These are phyloP conservation scores for Rhizoctonia solani DNA, from an alignment of 1,284 basidiomycete genomes.

Conservation along the genomic window DNA sequence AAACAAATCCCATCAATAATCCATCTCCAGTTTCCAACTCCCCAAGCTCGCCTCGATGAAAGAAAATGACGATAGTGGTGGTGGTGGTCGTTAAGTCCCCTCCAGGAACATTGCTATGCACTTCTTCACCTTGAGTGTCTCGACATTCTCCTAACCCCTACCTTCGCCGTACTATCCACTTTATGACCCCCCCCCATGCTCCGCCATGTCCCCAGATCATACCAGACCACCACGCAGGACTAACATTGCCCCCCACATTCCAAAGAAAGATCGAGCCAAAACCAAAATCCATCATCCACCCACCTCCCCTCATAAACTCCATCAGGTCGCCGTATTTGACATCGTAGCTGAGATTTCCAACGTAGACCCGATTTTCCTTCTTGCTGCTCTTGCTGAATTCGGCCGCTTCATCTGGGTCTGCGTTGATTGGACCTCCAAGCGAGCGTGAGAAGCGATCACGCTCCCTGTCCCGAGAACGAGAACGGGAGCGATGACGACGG, in stretches of 20 bases:
- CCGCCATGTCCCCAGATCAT: conserved; percentile 7
- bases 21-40: conserved; percentile 36
- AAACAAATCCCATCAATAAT: conserved; percentile 40
- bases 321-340: conserved; percentile 97
- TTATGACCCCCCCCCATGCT: too few relatives aligned
- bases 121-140: not conserved
- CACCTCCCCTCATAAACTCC: conserved; percentile 99
- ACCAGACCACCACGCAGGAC: not conserved
- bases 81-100: conserved; percentile 28
- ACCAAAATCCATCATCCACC: conserved; percentile 73
- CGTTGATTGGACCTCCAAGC: conserved; percentile 89
- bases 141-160: not conserved
- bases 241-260: conserved; percentile 15
- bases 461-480: conserved; percentile 53
- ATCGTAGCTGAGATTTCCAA: conserved; percentile 97
- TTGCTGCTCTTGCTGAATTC: conserved; percentile 92
- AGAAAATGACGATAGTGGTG: conserved; percentile 31
- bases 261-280: conserved; percentile 52
- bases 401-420: conserved; percentile 83
- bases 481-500: conserved; percentile 56
- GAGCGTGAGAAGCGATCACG: conserved; percentile 50
- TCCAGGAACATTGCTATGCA: not conserved
- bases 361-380: conserved; percentile 97
- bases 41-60: conserved; percentile 35
- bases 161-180: too few relatives aligned